phyloP scores from a whole-genome alignment of 2,329 filamentous ascomycete genomes.

The Nemania sp. region DNA sequence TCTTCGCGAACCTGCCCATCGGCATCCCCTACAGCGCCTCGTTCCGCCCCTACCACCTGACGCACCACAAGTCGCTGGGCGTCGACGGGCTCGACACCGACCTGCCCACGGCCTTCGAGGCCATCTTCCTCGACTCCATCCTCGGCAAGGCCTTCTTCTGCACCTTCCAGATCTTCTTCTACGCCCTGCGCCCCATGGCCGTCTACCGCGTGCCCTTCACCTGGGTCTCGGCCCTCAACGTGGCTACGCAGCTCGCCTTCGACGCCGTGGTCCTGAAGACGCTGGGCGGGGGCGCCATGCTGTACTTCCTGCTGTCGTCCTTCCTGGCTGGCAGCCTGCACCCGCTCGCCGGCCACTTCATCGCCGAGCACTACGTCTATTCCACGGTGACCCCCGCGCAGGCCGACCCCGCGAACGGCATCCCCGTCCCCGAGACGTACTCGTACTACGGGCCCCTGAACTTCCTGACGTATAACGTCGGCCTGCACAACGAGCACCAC shows the following conservation, averaged over 20 bases:
- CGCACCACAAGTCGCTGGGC: constrained; percentile 97
- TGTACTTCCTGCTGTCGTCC: constrained; percentile 88
- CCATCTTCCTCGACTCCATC: constrained; percentile 92
- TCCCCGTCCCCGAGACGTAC: constrained; percentile 90
- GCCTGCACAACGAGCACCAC: constrained; percentile 98
- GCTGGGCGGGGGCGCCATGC: constrained; percentile 73
- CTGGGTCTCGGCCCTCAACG: constrained; percentile 84
- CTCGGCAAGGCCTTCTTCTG: constrained; percentile 98
- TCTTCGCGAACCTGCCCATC: constrained; percentile 95
- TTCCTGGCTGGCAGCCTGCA: constrained; percentile 95
- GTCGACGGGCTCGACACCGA: constrained; percentile 97
- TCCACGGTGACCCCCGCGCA: constrained; percentile 69
- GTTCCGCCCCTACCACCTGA: constrained; percentile 97
- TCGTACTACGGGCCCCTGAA: constrained; percentile 97
- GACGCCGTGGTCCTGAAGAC: constrained; percentile 75
- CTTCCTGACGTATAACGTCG: constrained; percentile 94
- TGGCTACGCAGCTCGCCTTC: constrained; percentile 80
- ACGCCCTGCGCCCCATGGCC: constrained; percentile 94
- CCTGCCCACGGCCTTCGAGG: constrained; percentile 91
- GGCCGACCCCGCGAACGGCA: constrained; percentile 67
- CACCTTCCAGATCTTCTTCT: constrained; percentile 99
- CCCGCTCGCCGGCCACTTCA: constrained; percentile 96
- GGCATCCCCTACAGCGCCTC: constrained; percentile 95
- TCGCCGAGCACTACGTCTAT: constrained; percentile 95
- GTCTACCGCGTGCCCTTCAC: constrained; percentile 92